Conservation (phyloP, 768 basidiomycete genomes). For the Tremella fuciformis region DNA sequence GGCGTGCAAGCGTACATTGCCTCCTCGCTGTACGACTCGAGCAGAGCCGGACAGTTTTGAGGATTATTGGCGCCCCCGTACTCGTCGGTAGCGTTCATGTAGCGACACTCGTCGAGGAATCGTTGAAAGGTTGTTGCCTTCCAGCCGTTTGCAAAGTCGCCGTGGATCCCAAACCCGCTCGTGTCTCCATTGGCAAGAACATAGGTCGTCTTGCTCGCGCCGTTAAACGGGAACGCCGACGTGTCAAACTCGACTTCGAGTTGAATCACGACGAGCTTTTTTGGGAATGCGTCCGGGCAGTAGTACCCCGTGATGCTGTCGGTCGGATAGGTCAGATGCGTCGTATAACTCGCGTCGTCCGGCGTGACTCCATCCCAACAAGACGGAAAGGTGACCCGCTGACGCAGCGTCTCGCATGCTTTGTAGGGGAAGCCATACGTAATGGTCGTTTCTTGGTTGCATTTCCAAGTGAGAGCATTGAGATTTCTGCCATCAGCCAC, state of each 20-base stretch:
- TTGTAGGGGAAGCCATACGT: background rate
- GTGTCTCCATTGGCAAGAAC: constrained; percentile 48
- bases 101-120: constrained; percentile 16
- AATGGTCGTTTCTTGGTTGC: no score
- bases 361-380: constrained; percentile 33
- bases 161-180: constrained; percentile 29
- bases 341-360: constrained; percentile 22
- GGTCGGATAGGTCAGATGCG: constrained; percentile 22
- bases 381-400: constrained; percentile 16
- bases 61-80: constrained; percentile 18
- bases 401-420: background rate
- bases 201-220: constrained; percentile 32
- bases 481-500: no score
- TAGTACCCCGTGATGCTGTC: constrained; percentile 25
- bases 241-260: constrained; percentile 25
- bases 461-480: no score
- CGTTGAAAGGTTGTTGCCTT: constrained; percentile 15
- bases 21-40: constrained; percentile 14
- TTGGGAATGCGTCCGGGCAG: constrained; percentile 27
- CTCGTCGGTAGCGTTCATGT: constrained; percentile 8
- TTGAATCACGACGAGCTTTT: constrained; percentile 28
- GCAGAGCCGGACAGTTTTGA: constrained; percentile 24
- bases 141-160: constrained; percentile 32
- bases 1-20: constrained; percentile 17
- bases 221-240: constrained; percentile 22